Evolutionary conservation across 306 rosid species (phyloP).

Genomic region (Gillenia trifoliata): DNA sequence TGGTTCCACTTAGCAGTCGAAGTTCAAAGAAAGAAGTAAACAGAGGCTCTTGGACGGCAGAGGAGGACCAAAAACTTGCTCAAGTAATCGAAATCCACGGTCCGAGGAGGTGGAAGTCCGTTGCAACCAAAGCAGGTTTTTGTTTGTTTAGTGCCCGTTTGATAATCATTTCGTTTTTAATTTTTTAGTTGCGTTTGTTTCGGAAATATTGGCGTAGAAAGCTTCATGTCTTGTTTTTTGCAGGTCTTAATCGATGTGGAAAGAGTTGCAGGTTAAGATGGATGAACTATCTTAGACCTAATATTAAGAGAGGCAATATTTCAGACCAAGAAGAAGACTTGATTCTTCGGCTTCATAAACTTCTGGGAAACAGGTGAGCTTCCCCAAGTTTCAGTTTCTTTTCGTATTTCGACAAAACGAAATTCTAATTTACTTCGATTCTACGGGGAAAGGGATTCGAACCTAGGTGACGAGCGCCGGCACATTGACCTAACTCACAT

Average conservation of each 20-base stretch:
- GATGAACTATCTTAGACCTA: conserved; percentile 53
- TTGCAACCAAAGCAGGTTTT: conserved; percentile 27
- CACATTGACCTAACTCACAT: no score
- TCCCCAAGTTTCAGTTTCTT: no score
- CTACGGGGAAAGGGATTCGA: no score
- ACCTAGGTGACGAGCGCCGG: no score
- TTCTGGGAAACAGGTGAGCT: conserved; percentile 45
- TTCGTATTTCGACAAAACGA: no score
- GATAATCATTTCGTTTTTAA: no score
- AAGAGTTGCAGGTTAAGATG: conserved; percentile 55
- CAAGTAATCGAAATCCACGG: conserved; percentile 34
- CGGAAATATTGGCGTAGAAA: neutral
- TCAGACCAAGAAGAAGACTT: conserved; percentile 57
- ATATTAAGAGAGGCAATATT: conserved; percentile 55
- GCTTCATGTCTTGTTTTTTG: neutral
- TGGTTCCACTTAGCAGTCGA: conserved; percentile 7
- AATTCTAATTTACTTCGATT: no score
- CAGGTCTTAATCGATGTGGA: conserved; percentile 41
- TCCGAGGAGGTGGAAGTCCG: conserved; percentile 31
- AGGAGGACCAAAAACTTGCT: conserved; percentile 35
- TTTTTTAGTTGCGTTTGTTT: no score
- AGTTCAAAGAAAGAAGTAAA: conserved; percentile 21
- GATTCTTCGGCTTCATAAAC: conserved; percentile 47
- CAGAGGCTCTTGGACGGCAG: conserved; percentile 36
- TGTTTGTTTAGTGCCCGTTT: neutral